Base-by-base conservation (phyloP, 768 basidiomycete genomes). In the Fomitopsis pulvina region DNA sequence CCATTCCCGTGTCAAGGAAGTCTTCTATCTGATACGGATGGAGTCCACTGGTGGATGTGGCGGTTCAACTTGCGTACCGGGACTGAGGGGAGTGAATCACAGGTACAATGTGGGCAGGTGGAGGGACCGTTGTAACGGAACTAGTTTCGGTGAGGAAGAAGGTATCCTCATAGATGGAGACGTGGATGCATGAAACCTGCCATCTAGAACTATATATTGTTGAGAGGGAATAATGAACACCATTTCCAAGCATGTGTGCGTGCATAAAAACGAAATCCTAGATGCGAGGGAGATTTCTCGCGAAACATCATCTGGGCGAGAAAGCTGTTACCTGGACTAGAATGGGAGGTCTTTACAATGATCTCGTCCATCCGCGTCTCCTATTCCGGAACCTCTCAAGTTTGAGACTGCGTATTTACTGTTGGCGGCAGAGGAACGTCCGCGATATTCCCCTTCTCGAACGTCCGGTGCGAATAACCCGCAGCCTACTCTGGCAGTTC, bases 1-100 rank as follows among this genome's bases (percentile, higher is more conserved):
- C 5, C 96, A 99, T 66, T 93, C 90, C 1, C 80, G 96, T n/a
- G 91, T 97, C 49, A 85, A 87, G 58, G 83, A 92, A 52, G 77
- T 98, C 5, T 76, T 90, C 62, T 82, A 84, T 61, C 62, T 97
- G 28, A 62, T 79, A 22, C 78, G 85, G 0, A 89, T 88, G 81
- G 68, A 73, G 0, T 69, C 74, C 46, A 93, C 91, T 0, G 95
- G 96, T 24, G 95, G 94, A 0, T 92, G 91, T 52, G 91, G 93
- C 11, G 79, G 89, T 26, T 62, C 74, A 11, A 75, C 79, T 11
- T 89, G 85, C 54, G 71, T 98, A 1, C 89, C 94, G 21, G 76
- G 77, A 27, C 76, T 95, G 53, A 81, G 83, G 48, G 88, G 88
- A 1, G 80, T 97, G 26, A 99, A 99, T 57, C 95, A 99, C 63